Evolutionary conservation across 208 protist genomes (phyloP).

Genomic region (Trypanosoma caninum): DNA sequence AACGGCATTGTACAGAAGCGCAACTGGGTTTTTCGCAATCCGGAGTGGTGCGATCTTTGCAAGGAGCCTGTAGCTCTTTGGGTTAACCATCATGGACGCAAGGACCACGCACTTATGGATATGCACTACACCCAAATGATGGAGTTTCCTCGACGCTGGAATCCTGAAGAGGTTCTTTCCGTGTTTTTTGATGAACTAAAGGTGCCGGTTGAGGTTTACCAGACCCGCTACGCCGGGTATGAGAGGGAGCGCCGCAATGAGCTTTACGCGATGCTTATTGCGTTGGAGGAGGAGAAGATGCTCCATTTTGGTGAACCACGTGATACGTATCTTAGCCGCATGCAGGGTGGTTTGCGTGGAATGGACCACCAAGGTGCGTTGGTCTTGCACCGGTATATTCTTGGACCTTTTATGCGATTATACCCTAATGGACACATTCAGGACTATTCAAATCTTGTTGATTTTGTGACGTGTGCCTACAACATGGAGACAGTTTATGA

Average conservation of each 20-base stretch:
- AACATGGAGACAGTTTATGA: slow-evolving; percentile 94
- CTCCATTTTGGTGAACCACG: slow-evolving; percentile 77
- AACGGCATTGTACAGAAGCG: slow-evolving; percentile 82
- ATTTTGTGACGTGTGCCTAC: slow-evolving; percentile 88
- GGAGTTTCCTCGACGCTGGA: slow-evolving; percentile 78
- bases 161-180: slow-evolving; percentile 56
- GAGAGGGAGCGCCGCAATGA: slow-evolving; percentile 69
- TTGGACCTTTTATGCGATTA: slow-evolving; percentile 76
- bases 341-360: slow-evolving; percentile 80
- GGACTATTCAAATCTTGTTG: slow-evolving; percentile 86
- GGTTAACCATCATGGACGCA: slow-evolving; percentile 85
- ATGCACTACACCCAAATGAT: slow-evolving; percentile 82
- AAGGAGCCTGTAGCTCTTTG: slow-evolving; percentile 83
- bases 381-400: slow-evolving; percentile 80
- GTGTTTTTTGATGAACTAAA: slow-evolving; percentile 56
- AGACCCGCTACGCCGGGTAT: slow-evolving; percentile 43
- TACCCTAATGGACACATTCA: slow-evolving; percentile 88
- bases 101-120: slow-evolving; percentile 89
- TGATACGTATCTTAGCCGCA: slow-evolving; percentile 75
- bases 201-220: slow-evolving; percentile 46
- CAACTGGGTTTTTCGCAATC: slow-evolving; percentile 80
- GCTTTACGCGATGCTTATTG: slow-evolving; percentile 75
- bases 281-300: slow-evolving; percentile 76
- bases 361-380: slow-evolving; percentile 85
- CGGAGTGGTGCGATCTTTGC: slow-evolving; percentile 90